A percentile compares a stretch with the other conserved stretches of the same genome.
These are phyloP conservation scores for Lipomyces sp. DNA, from an alignment of 805 yeast genomes.

Conservation along the genomic window DNA sequence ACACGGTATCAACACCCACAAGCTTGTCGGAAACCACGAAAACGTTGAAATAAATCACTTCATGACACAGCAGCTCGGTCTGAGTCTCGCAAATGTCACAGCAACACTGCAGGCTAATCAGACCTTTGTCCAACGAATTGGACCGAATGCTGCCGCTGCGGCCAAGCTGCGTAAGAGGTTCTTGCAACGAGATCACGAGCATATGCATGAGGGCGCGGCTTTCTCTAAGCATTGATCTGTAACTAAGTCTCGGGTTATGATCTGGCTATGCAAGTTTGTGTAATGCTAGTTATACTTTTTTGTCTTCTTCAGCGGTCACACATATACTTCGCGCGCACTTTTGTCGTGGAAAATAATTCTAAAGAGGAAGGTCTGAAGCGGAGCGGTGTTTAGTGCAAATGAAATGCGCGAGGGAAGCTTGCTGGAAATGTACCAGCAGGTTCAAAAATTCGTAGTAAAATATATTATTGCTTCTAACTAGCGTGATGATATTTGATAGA, in stretches of 20 bases:
- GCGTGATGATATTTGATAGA: not conserved
- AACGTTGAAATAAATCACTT: constrained; percentile 80
- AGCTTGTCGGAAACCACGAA: constrained; percentile 76
- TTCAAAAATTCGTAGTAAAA: not conserved
- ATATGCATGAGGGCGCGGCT: constrained; percentile 10
- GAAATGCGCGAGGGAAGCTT: not conserved
- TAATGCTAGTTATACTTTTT: too few relatives aligned
- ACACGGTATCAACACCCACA: constrained; percentile 55
- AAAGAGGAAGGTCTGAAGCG: too few relatives aligned
- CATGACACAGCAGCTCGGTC: constrained; percentile 52
- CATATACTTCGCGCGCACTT: too few relatives aligned
- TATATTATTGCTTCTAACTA: not conserved
- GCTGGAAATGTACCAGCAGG: not conserved
- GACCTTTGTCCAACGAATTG: constrained; percentile 21
- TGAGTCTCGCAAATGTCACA: constrained; percentile 36
- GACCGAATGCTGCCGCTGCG: constrained; percentile 14
- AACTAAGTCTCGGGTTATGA: too few relatives aligned
- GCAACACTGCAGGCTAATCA: constrained; percentile 28
- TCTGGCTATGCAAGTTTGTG: too few relatives aligned
- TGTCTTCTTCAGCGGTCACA: too few relatives aligned
- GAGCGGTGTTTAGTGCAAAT: not conserved
- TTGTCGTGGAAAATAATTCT: too few relatives aligned
- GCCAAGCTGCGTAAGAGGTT: constrained; percentile 13
- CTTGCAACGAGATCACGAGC: constrained; percentile 25
- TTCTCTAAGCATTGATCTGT: constrained; percentile 17